Conservation (phyloP, 495 filamentous ascomycete species). For the Hypoxylon crocopeplum region DNA sequence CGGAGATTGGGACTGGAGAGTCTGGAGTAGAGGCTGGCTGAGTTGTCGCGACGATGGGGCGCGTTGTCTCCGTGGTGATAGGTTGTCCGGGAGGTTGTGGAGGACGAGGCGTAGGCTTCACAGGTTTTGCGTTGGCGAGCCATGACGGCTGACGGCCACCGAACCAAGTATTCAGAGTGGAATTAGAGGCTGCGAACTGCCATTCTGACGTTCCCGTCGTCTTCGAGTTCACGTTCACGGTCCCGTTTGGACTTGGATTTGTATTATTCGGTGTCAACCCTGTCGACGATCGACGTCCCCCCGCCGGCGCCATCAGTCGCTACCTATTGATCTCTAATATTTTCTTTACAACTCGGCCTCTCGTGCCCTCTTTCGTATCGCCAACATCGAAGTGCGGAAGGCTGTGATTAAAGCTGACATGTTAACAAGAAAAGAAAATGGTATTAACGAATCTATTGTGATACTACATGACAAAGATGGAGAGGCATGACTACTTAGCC, state of each 20-base stretch:
- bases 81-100: constrained; percentile 26
- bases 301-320: constrained; percentile 33
- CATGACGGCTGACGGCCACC: constrained; percentile 71
- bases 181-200: constrained; percentile 70
- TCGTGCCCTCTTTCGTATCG: constrained; percentile 24
- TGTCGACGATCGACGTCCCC: constrained; percentile 15
- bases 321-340: not conserved
- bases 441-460: constrained; percentile 4
- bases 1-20: not conserved
- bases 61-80: constrained; percentile 1
- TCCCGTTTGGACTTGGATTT: no score
- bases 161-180: constrained; percentile 70
- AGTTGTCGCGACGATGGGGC: constrained; percentile 15
- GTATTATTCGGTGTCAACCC: constrained; percentile 1
- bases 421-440: constrained; percentile 1
- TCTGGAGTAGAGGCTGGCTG: constrained; percentile 13
- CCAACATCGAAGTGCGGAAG: constrained; percentile 12
- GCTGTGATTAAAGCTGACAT: constrained; percentile 14
- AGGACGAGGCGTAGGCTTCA: constrained; percentile 49
- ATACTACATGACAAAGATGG: not conserved
- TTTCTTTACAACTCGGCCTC: constrained; percentile 17
- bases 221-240: not conserved
- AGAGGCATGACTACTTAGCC: not conserved
- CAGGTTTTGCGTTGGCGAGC: constrained; percentile 59
- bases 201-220: constrained; percentile 10